Percentiles rank a stretch among this genome's conserved stretches.
Evolutionary conservation across 75 land plant genomes (phyloP).

Genomic region (Pinus taeda): DNA sequence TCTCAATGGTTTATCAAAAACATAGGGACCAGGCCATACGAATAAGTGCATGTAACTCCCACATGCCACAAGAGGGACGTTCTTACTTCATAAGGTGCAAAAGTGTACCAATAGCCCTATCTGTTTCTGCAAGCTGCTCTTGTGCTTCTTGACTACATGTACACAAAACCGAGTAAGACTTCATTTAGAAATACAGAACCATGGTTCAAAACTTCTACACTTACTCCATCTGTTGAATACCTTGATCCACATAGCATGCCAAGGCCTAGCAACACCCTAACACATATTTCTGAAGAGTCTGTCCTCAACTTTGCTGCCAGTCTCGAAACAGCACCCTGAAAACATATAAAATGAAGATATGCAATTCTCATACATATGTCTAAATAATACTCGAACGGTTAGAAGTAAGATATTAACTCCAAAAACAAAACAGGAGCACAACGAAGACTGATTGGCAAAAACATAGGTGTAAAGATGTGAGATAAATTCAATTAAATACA

Average conservation of each 20-base stretch:
- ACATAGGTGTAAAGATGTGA: too few relatives aligned
- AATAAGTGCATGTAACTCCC: background rate
- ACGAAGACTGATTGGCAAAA: background rate
- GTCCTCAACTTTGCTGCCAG: conserved; percentile 17
- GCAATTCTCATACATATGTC: background rate
- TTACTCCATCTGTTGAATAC: conserved; percentile 8
- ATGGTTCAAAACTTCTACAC: conserved; percentile 1
- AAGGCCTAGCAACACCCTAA: conserved; percentile 27
- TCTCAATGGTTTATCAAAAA: background rate
- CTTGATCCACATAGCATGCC: conserved; percentile 49
- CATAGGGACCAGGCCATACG: background rate
- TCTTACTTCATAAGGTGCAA: conserved; percentile 25
- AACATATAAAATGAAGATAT: background rate
- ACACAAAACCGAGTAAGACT: background rate
- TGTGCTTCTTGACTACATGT: conserved; percentile 25
- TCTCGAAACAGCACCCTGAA: conserved; percentile 32
- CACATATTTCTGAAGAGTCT: conserved; percentile 33
- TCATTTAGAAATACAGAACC: background rate
- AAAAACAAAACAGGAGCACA: background rate
- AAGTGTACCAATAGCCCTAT: conserved; percentile 22
- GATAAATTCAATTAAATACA: too few relatives aligned
- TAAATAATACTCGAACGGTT: background rate
- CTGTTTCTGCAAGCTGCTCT: conserved; percentile 29
- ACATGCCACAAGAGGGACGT: background rate
- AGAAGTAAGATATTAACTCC: background rate